Percentiles rank a stretch among this genome's conserved stretches.
These are phyloP conservation scores for Xylaria bambusicola DNA, from an alignment of 495 filamentous ascomycete genomes.

Conservation along the genomic window DNA sequence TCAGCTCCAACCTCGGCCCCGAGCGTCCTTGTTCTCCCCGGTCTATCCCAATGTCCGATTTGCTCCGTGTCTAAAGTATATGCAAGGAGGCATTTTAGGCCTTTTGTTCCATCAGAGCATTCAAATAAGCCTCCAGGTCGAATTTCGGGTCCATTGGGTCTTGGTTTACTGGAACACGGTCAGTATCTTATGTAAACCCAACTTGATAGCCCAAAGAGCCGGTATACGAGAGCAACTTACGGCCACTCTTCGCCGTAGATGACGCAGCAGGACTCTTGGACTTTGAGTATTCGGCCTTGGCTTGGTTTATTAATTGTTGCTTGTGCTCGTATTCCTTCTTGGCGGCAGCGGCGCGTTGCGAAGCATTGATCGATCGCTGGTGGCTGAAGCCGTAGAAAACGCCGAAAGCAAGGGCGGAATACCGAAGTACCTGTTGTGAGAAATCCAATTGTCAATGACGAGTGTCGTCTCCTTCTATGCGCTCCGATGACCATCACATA, in stretches of 20 bases:
- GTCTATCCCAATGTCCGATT: constrained; percentile 13
- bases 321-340: constrained; percentile 85
- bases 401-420: constrained; percentile 82
- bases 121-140: constrained; percentile 84
- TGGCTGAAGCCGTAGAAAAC: constrained; percentile 91
- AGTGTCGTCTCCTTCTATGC: constrained; percentile 1
- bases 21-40: constrained; percentile 17
- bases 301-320: constrained; percentile 81
- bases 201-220: neutral
- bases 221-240: constrained; percentile 51
- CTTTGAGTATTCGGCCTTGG: constrained; percentile 86
- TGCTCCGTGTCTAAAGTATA: constrained; percentile 12
- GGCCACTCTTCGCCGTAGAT: constrained; percentile 51
- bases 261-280: constrained; percentile 66
- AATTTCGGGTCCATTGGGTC: constrained; percentile 84
- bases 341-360: constrained; percentile 63
- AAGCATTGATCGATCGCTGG: constrained; percentile 71
- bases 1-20: constrained; percentile 10
- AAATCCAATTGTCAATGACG: constrained; percentile 20
- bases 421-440: constrained; percentile 80
- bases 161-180: constrained; percentile 65
- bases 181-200: constrained; percentile 14
- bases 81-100: constrained; percentile 26
- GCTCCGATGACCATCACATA: constrained; percentile 40
- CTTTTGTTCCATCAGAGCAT: constrained; percentile 57